Evolutionary conservation across 228 moss, liverwort and hornwort species (phyloP).

Genomic region (Sphagnum magellanicum): DNA sequence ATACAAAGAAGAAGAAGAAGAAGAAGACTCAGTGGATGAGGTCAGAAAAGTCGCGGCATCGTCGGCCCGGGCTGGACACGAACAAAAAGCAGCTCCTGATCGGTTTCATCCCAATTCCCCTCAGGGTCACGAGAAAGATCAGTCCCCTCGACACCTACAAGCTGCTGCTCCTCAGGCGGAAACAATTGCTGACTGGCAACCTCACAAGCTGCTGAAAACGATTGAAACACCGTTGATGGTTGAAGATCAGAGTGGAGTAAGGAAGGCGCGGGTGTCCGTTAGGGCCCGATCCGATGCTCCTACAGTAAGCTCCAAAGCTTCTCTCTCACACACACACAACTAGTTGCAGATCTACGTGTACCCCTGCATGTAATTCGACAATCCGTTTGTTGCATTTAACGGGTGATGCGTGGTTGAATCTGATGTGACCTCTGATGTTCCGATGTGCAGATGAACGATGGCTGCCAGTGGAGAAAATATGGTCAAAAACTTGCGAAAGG

Average conservation of each 20-base stretch:
- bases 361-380: no score
- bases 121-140: conserved; percentile 10
- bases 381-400: no score
- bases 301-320: conserved; percentile 20
- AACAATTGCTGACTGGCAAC: conserved; percentile 8
- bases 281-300: conserved; percentile 59
- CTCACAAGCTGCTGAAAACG: conserved; percentile 28
- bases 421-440: no score
- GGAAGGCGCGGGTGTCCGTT: conserved; percentile 57
- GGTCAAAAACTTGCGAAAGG: conserved; percentile 44
- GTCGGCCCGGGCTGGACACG: no score
- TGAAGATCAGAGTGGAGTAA: conserved; percentile 32
- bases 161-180: no score
- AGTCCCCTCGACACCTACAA: neutral
- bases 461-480: conserved; percentile 46
- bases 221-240: conserved; percentile 20
- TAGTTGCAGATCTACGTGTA: no score
- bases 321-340: no score
- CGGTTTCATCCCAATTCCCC: conserved; percentile 16
- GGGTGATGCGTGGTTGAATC: no score
- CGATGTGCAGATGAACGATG: conserved; percentile 26
- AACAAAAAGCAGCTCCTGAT: neutral
- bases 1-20: no score
- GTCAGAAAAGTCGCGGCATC: no score
- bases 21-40: no score